These are phyloP conservation scores for Globisporangium viniferum DNA, from an alignment of 352 stramenopile genomes.

Conservation along the genomic window DNA sequence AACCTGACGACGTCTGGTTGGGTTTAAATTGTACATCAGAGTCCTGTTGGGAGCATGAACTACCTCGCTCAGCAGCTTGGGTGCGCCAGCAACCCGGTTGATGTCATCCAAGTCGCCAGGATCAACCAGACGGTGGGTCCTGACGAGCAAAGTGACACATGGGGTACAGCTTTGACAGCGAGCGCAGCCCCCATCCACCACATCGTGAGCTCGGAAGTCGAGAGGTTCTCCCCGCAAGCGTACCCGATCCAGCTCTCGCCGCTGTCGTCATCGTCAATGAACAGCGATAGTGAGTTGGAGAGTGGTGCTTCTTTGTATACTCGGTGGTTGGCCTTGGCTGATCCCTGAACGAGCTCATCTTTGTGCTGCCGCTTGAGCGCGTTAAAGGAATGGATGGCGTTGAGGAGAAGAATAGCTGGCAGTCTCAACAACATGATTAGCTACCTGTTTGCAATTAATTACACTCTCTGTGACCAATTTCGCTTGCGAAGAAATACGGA, in stretches of 20 bases:
- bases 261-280: too few relatives aligned
- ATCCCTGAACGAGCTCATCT: background rate
- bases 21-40: conserved; percentile 4
- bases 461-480: background rate
- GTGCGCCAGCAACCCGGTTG: conserved; percentile 29
- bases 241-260: conserved; percentile 1
- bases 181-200: too few relatives aligned
- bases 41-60: conserved; percentile 40
- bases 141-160: background rate
- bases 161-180: background rate
- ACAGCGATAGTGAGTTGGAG: background rate
- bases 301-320: background rate
- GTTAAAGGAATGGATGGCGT: background rate
- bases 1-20: background rate
- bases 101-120: conserved; percentile 33
- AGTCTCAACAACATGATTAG: background rate
- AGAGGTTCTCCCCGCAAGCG: background rate
- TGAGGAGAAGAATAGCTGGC: background rate
- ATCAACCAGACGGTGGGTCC: background rate
- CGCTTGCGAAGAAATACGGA: background rate
- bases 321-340: background rate
- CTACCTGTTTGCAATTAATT: background rate
- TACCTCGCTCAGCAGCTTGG: conserved; percentile 43
- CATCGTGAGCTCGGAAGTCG: background rate
- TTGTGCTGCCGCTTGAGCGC: too few relatives aligned